Evolutionary conservation across 345 rosid genomes (phyloP).

Genomic region (Aquilaria yunnanensis): DNA sequence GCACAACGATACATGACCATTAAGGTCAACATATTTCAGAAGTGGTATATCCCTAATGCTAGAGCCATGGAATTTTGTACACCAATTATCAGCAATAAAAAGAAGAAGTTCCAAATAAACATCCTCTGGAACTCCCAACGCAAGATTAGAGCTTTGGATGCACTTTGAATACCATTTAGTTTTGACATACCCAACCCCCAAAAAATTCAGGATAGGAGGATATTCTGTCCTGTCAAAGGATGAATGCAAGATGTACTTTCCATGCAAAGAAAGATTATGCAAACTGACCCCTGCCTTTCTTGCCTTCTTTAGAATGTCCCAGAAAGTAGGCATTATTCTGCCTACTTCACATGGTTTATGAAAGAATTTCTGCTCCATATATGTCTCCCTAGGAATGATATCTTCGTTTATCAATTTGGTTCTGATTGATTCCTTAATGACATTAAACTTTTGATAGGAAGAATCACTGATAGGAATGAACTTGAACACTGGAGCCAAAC

Average conservation of each 20-base stretch:
- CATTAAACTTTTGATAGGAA: slow-evolving; percentile 26
- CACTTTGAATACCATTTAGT: slow-evolving; percentile 56
- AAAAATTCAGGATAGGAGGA: slow-evolving; percentile 37
- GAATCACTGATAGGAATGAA: slow-evolving; percentile 56
- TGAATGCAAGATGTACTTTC: slow-evolving; percentile 32
- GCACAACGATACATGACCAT: slow-evolving; percentile 31
- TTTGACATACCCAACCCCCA: slow-evolving; percentile 37
- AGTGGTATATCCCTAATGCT: slow-evolving; percentile 35
- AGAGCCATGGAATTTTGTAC: slow-evolving; percentile 23
- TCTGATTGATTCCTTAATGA: slow-evolving; percentile 37
- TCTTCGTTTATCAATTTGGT: slow-evolving; percentile 27
- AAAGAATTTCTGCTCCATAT: slow-evolving; percentile 46
- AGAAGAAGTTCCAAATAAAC: slow-evolving; percentile 43
- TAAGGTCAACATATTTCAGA: slow-evolving; percentile 34
- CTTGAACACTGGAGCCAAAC: slow-evolving; percentile 37
- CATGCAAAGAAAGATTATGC: slow-evolving; percentile 60
- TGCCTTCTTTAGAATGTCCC: slow-evolving; percentile 54
- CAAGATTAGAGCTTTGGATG: slow-evolving; percentile 48
- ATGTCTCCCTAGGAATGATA: slow-evolving; percentile 55
- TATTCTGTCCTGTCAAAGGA: slow-evolving; percentile 35
- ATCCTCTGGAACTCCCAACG: slow-evolving; percentile 36
- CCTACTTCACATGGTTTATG: slow-evolving; percentile 51
- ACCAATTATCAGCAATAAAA: slow-evolving; percentile 53
- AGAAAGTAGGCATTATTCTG: slow-evolving; percentile 49
- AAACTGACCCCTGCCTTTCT: slow-evolving; percentile 38